Evolutionary conservation across 2,329 filamentous ascomycete genomes (phyloP).

Genomic region (Trichoderma simmonsii): DNA sequence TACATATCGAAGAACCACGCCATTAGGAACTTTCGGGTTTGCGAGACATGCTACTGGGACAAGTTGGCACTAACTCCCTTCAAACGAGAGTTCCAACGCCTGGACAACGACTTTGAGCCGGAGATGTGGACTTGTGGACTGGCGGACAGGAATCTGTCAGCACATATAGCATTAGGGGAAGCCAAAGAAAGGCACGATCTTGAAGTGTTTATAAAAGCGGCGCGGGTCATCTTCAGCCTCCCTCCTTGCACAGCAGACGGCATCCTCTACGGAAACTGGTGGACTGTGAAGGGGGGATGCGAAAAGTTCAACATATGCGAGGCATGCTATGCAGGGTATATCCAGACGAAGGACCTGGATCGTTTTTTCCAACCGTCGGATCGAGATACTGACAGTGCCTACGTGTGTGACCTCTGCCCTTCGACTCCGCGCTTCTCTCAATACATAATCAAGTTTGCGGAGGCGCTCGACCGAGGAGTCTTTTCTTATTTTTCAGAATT

Average conservation of each 20-base stretch:
- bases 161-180: slow-evolving; percentile 26
- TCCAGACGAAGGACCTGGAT: slow-evolving; percentile 27
- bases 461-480: slow-evolving; percentile 32
- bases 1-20: slow-evolving; percentile 21
- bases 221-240: slow-evolving; percentile 22
- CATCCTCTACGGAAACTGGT: slow-evolving; percentile 33
- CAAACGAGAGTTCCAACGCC: slow-evolving; percentile 26
- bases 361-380: slow-evolving; percentile 28
- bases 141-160: slow-evolving; percentile 22
- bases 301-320: slow-evolving; percentile 31
- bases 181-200: slow-evolving; percentile 28
- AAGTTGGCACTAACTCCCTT: slow-evolving; percentile 31
- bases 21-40: slow-evolving; percentile 29
- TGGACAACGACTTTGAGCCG: neutral
- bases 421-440: slow-evolving; percentile 24
- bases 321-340: slow-evolving; percentile 33
- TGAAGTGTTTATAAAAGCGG: slow-evolving; percentile 27
- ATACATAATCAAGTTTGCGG: slow-evolving; percentile 27
- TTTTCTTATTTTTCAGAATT: slow-evolving; percentile 29
- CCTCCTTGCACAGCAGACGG: slow-evolving; percentile 29
- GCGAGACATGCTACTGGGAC: slow-evolving; percentile 36
- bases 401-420: slow-evolving; percentile 32
- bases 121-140: slow-evolving; percentile 28
- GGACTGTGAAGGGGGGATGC: slow-evolving; percentile 27
- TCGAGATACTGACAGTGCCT: slow-evolving; percentile 20